Evolutionary conservation across 2,329 filamentous ascomycete species (phyloP).

Genomic region (Penicillium sp.): DNA sequence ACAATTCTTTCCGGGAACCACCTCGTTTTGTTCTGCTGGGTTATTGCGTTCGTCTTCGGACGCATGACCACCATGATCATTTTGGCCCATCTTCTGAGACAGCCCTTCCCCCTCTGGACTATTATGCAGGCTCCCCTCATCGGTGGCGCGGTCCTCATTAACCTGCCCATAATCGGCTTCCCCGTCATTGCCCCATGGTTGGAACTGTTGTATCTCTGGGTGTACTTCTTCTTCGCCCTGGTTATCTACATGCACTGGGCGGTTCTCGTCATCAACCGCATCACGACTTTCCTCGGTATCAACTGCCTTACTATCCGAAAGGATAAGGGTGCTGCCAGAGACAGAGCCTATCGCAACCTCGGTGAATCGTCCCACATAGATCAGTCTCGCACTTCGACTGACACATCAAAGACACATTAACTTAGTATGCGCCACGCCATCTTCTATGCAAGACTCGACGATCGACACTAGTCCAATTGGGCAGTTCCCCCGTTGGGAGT

Average conservation of each 20-base stretch:
- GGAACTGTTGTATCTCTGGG: constrained; percentile 79
- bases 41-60: constrained; percentile 95
- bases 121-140: constrained; percentile 84
- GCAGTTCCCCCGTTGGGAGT: background rate
- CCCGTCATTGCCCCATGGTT: constrained; percentile 62
- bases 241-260: constrained; percentile 95
- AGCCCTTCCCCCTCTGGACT: constrained; percentile 97
- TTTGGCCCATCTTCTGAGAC: constrained; percentile 85
- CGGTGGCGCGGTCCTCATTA: constrained; percentile 77
- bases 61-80: constrained; percentile 99
- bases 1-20: constrained; percentile 79
- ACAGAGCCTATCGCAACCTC: constrained; percentile 38
- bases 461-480: background rate
- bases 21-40: constrained; percentile 86
- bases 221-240: constrained; percentile 77
- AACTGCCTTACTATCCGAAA: constrained; percentile 81
- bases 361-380: constrained; percentile 26
- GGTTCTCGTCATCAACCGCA: constrained; percentile 81
- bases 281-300: constrained; percentile 90
- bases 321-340: constrained; percentile 35
- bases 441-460: background rate
- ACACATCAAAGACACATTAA: constrained; percentile 11
- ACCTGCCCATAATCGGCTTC: constrained; percentile 75
- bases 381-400: constrained; percentile 7
- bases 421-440: background rate